Percentiles rank a stretch among this genome's conserved stretches.
phyloP scores from a whole-genome alignment of 176 grass and related monocot genomes.

The Stipa capillata region DNA sequence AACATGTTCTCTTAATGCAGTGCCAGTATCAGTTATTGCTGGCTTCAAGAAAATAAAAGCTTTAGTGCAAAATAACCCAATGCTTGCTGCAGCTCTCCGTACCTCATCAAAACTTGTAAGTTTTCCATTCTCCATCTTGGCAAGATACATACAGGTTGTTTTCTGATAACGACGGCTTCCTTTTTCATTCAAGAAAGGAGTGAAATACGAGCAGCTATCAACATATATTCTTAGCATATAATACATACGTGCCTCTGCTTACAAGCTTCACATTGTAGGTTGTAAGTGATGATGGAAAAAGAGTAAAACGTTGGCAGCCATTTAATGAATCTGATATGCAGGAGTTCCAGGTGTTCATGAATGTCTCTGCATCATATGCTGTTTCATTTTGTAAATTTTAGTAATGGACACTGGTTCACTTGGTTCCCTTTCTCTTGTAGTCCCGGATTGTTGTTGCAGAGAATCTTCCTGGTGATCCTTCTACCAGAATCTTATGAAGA shows the following conservation, averaged over 20 bases:
- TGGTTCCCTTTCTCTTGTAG: slow-evolving; percentile 24
- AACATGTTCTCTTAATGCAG: slow-evolving; percentile 33
- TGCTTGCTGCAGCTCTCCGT: slow-evolving; percentile 70
- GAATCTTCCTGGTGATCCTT: slow-evolving; percentile 91
- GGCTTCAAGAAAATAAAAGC: slow-evolving; percentile 98
- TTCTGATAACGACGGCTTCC: neutral
- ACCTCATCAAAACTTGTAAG: slow-evolving; percentile 92
- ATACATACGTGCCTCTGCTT: neutral
- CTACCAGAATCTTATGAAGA: slow-evolving; percentile 96
- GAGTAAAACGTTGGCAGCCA: slow-evolving; percentile 55
- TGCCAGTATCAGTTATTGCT: slow-evolving; percentile 89
- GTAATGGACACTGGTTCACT: neutral
- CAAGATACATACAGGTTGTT: neutral
- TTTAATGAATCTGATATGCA: slow-evolving; percentile 94
- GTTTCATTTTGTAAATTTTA: slow-evolving; percentile 8
- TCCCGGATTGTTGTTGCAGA: slow-evolving; percentile 89
- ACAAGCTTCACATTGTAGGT: slow-evolving; percentile 33
- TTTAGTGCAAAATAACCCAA: slow-evolving; percentile 53
- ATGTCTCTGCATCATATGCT: neutral
- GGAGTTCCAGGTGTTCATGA: slow-evolving; percentile 58
- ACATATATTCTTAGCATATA: slow-evolving; percentile 2
- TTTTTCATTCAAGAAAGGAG: neutral
- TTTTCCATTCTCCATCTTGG: neutral
- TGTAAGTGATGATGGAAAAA: slow-evolving; percentile 92
- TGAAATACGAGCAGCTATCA: neutral